Evolutionary conservation across 306 rosid species (phyloP).

Genomic region (Gastrolobium bilobum): DNA sequence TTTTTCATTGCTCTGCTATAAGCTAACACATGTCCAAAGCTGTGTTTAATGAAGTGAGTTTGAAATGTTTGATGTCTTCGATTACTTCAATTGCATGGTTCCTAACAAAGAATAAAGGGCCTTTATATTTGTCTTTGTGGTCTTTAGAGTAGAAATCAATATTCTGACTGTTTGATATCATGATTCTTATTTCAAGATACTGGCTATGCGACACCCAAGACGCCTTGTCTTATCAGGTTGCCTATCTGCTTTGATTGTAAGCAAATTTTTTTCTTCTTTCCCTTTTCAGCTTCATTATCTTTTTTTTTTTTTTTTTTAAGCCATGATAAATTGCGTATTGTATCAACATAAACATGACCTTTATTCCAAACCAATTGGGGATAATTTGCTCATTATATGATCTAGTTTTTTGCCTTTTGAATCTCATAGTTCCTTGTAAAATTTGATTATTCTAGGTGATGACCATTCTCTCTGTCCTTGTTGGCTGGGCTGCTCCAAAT

Average conservation of each 20-base stretch:
- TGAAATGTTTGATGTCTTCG: background rate
- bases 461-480: constrained; percentile 92
- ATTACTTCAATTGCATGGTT: constrained; percentile 15
- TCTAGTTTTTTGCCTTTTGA: background rate
- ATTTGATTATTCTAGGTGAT: constrained; percentile 70
- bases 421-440: constrained; percentile 27
- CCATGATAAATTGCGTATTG: background rate
- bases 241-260: constrained; percentile 85
- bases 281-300: background rate
- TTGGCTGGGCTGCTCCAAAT: constrained; percentile 99
- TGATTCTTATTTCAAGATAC: constrained; percentile 66
- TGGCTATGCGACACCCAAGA: constrained; percentile 97
- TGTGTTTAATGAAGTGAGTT: constrained; percentile 36
- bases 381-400: background rate
- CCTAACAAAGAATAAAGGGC: background rate
- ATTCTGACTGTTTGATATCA: constrained; percentile 36
- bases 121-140: background rate
- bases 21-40: background rate
- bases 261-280: constrained; percentile 37
- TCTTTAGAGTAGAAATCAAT: constrained; percentile 26
- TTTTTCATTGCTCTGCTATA: background rate
- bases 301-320: background rate
- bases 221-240: constrained; percentile 89
- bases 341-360: background rate
- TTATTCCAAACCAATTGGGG: too few relatives aligned